phyloP scores from a whole-genome alignment of 805 yeast genomes.

The Zygosaccharomyces lentus region DNA sequence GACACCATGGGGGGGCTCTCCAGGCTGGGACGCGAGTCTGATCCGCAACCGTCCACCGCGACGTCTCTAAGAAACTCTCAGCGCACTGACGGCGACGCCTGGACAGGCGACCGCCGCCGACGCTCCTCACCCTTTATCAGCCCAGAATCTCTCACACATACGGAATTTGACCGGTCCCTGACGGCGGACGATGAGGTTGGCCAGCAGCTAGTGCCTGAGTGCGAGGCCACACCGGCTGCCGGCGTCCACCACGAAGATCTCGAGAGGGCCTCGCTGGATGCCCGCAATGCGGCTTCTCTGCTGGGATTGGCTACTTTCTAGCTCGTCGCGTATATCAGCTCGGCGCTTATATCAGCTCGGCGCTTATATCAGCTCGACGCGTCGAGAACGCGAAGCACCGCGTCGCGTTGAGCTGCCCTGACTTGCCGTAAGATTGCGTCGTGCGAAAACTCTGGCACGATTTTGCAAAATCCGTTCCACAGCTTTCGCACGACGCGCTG shows the following conservation, averaged over 20 bases:
- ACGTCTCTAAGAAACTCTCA: constrained; percentile 38
- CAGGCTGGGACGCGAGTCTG: constrained; percentile 52
- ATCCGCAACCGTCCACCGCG: constrained; percentile 22
- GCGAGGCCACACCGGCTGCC: constrained; percentile 2
- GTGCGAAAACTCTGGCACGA: constrained; percentile 12
- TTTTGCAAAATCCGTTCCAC: constrained; percentile 1
- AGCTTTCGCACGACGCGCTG: constrained; percentile 15
- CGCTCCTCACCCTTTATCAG: constrained; percentile 12
- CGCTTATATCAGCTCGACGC: neutral
- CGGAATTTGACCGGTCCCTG: constrained; percentile 25
- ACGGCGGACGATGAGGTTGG: constrained; percentile 26
- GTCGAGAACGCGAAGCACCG: neutral
- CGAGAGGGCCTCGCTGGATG: constrained; percentile 47
- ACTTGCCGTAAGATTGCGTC: neutral
- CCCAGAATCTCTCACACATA: constrained; percentile 20
- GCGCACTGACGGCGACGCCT: constrained; percentile 48
- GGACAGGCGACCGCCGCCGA: constrained; percentile 52
- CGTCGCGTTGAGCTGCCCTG: neutral
- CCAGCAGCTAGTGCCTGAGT: neutral
- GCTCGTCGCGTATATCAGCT: constrained; percentile 3
- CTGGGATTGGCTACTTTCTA: constrained; percentile 73
- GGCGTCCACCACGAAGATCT: neutral
- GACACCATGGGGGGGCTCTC: constrained; percentile 79
- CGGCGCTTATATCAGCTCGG: neutral
- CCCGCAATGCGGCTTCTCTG: constrained; percentile 76